Evolutionary conservation across 306 rosid genomes (phyloP), one percentile per base, ranked within the genome.

Genomic region (Citrullus amarus): DNA sequence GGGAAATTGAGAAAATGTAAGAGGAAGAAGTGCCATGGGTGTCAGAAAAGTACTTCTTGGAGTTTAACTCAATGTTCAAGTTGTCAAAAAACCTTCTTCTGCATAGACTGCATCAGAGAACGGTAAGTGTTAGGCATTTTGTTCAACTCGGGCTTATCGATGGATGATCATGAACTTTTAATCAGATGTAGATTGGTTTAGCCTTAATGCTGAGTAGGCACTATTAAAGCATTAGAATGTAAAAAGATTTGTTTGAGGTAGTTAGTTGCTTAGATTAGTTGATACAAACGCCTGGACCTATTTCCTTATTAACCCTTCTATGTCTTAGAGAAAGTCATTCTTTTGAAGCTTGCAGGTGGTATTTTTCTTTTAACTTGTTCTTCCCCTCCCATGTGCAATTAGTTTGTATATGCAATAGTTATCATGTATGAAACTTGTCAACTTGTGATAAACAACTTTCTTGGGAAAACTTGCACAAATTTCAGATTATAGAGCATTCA

Each of bases 21-120:
- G 83, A 87, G 91, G 87, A 96, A 85, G 82, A 96, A 86, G 82
- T 96, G 99, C 81, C 99, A 92, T 80, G 85, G 92, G 87, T 96
- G 99, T 78, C 92, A 87, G 78, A 90, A 86, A 81, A 91, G 93
- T 80, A 87, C 85, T 71, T 88, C 91, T 6, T 62, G 82, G 87
- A 89, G 79, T 84, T 92, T 91, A 34, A 85, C 84, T 1, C 86
- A 85, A 86, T 96, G 99, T 88, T 86, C 90, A 13, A 88, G 87
- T 82, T 96, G 99, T 85, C 92, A 86, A 77, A 91, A 87, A 75
- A 88, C 86, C 38, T 87, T 91, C 77, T 96, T 96, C 85, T 96
- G 99, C 85, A 76, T 86, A 89, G 90, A 86, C 75, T 96, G 99
- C 88, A 86, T 96, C 83, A 90, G 87, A 91, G 93, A 90, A 80